Evolutionary conservation across 1,139 yeast species (phyloP), one percentile per base, ranked within the genome.

Genomic region (Saccharomyces hybrid): DNA sequence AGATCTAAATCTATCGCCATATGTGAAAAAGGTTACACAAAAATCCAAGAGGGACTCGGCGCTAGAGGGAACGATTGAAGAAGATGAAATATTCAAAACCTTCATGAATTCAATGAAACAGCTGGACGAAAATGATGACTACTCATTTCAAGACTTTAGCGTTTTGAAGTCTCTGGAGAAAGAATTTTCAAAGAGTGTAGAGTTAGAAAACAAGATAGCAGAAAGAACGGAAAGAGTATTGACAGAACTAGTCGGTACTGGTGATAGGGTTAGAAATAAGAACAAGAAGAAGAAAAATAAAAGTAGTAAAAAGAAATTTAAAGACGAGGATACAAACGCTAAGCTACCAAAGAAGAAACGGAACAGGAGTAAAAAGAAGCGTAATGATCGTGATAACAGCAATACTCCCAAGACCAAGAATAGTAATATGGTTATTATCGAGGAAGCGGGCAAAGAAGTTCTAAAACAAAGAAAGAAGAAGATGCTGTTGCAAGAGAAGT

Each of bases 391-490:
- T 46, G 41, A 25, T 26, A 44, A 23, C 34, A 48, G 41, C 19
- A 28, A 27, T 9, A 28, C 32, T 7, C 27, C 23, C 25, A 51
- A 50, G 28, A 46, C 23, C 23, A 57, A 54, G 29, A 60, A 60
- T 46, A 59, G 63, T 13, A 66, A 66, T 46, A 56, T 65, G 14
- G 70, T 66, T 1, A 66, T 67, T 3, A 54, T 66, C 14, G 70
- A 67, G 49, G 69, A 64, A n/a, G 70, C 69, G 9, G 69, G 70
- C 7, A 64, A 61, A 51, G 62, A 61, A 54, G 68, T 65, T 38
- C 44, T 67, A 42, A 63, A 62, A 51, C 60, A 64, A 54, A 57
- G 68, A 47, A 62, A 60, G 47, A 62, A 58, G 44, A 38, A 38
- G 23, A 38, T 38, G 42, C 42, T 38, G 8, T 46, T 60, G 31